Base-by-base conservation (phyloP, 2,329 filamentous ascomycete genomes). In the Pleoardoris graminearum region DNA sequence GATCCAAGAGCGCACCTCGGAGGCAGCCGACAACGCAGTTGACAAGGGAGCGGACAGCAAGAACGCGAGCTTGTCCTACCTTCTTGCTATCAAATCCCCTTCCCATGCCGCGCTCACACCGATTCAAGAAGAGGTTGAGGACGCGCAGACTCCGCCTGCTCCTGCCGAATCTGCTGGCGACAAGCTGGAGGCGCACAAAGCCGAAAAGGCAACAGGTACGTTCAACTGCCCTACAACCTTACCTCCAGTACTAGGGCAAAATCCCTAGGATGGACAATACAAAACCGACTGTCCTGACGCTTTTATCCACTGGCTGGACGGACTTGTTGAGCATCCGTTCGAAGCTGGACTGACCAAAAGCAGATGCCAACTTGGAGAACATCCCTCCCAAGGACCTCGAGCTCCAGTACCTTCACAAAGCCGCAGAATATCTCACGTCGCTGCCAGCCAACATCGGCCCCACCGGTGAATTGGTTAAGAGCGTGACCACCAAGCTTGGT, bases 341-440 rank as follows among this genome's bases (percentile, higher is more conserved):
- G 3, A 23, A 36, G 11, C 27, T 12, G 30, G 16, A n/a, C 17
- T 48, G 7, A 49, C 47, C 5, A 7, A 41, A 44, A 27, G 4
- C 44, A 49, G 33, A 7, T 33, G 19, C 25, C n/a, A 14, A 48
- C 7, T 39, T 36, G 3, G 51, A 57, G 44, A 49, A 46, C 11
- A 46, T 58, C 8, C 17, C 39, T 7, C 43, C 30, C 21, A 17
- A 22, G 11, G 29, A 35, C 32, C 3, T 27, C 27, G 19, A 33
- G 21, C 35, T 16, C 7, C 14, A 16, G 33, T 36, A 16, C 17
- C 12, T 33, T 6, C 30, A 17, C 14, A 36, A 36, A 17, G 33
- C 33, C 33, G 4, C 14, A 3, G 33, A 17, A 8, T 84, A 3
- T 84, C 48, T 85, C 83, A 42, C 90, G 73, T 60, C 91, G 10